Conservation (phyloP, 2,329 filamentous ascomycete genomes). For the Phyllosticta capitalensis region DNA sequence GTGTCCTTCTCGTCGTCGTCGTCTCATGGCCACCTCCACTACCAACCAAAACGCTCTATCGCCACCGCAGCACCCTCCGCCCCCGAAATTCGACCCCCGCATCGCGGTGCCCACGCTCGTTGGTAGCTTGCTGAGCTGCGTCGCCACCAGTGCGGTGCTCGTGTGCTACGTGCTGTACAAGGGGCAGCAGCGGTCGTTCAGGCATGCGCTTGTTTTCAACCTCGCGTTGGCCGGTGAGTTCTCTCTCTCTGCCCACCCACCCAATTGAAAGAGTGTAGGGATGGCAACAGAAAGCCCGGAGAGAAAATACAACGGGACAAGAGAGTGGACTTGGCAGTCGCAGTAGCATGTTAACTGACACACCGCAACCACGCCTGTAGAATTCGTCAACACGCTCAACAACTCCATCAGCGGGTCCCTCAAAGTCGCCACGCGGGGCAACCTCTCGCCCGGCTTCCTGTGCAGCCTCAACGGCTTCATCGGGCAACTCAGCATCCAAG, state of each 20-base stretch:
- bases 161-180: conserved; percentile 15
- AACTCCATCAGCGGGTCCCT: conserved; percentile 34
- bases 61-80: too few relatives aligned
- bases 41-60: too few relatives aligned
- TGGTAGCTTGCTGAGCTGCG: conserved; percentile 17
- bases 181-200: conserved; percentile 16
- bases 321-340: background rate
- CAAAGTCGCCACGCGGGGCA: conserved; percentile 22
- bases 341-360: too few relatives aligned
- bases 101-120: conserved; percentile 14
- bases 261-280: background rate
- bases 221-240: conserved; percentile 16
- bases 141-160: conserved; percentile 15
- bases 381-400: conserved; percentile 35
- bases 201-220: conserved; percentile 18
- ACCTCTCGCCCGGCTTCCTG: conserved; percentile 19
- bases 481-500: conserved; percentile 32
- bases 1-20: background rate
- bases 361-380: conserved; percentile 23
- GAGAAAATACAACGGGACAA: background rate
- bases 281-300: too few relatives aligned
- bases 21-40: background rate
- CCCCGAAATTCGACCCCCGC: background rate
- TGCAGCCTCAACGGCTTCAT: conserved; percentile 38
- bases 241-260: background rate